phyloP scores from a whole-genome alignment of 257 asterid species.

The Avicennia marina region DNA sequence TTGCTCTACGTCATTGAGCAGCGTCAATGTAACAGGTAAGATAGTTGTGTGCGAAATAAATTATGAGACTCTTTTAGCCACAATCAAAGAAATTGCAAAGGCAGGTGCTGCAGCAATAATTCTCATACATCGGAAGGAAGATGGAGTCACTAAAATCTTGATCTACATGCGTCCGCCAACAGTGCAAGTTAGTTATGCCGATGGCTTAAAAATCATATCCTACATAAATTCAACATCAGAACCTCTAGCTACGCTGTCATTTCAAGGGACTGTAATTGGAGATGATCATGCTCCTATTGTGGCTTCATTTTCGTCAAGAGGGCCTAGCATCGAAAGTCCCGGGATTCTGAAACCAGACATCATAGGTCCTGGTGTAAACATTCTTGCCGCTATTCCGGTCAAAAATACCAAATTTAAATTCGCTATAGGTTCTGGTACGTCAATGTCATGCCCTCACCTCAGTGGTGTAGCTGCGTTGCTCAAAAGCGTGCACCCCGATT shows the following conservation, averaged over 20 bases:
- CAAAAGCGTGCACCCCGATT: conserved; percentile 18
- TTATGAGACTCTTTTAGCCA: neutral
- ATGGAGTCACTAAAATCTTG: neutral
- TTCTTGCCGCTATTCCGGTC: conserved; percentile 24
- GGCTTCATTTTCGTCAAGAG: conserved; percentile 15
- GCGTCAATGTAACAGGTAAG: no score
- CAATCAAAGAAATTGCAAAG: no score
- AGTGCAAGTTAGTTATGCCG: no score
- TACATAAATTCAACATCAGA: conserved; percentile 18
- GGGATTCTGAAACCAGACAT: conserved; percentile 29
- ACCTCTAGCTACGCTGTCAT: conserved; percentile 22
- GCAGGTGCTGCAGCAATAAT: no score
- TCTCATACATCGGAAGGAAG: neutral
- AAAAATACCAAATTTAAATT: neutral
- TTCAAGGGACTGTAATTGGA: conserved; percentile 18
- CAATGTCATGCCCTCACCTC: conserved; percentile 26
- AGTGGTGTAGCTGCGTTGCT: conserved; percentile 22
- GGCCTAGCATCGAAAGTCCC: conserved; percentile 16
- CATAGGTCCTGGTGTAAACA: conserved; percentile 24
- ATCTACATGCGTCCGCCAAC: no score
- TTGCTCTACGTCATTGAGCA: no score
- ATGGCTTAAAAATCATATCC: neutral
- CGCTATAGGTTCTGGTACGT: conserved; percentile 7
- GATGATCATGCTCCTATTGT: conserved; percentile 11
- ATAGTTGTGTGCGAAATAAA: no score